Evolutionary conservation across 257 asterid genomes (phyloP).

Genomic region (Solanum paucissectum): DNA sequence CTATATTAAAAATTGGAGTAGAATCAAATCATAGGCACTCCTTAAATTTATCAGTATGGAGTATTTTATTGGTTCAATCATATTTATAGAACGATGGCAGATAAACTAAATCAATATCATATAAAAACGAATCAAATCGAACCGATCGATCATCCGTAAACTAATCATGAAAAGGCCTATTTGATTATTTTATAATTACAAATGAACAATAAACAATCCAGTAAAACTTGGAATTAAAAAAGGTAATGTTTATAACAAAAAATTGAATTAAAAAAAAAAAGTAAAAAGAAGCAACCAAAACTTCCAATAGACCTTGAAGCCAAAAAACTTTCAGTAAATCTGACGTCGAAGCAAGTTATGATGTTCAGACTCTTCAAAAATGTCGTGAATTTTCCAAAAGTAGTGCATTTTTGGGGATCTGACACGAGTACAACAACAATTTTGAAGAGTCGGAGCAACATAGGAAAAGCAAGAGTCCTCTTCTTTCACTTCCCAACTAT

Average conservation of each 20-base stretch:
- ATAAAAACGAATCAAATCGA: background rate
- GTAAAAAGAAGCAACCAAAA: background rate
- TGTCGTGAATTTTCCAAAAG: background rate
- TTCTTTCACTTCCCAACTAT: conserved; percentile 39
- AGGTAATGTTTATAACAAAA: background rate
- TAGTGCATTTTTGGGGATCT: background rate
- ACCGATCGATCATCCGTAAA: background rate
- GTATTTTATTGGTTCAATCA: background rate
- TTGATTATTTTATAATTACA: background rate
- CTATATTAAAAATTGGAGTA: background rate
- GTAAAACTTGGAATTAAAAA: background rate
- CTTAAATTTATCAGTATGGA: too few relatives aligned
- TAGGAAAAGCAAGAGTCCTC: background rate
- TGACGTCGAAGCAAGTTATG: background rate
- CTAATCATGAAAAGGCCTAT: background rate
- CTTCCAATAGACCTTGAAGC: background rate
- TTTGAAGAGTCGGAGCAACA: background rate
- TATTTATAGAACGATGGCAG: background rate
- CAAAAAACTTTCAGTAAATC: background rate
- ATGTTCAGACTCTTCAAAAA: background rate
- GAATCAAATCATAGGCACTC: too few relatives aligned
- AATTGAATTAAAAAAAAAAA: background rate
- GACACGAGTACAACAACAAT: background rate
- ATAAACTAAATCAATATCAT: background rate
- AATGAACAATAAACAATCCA: background rate